These are phyloP conservation scores for Fragaria ananassa DNA, from an alignment of 306 rosid species.

Conservation along the genomic window DNA sequence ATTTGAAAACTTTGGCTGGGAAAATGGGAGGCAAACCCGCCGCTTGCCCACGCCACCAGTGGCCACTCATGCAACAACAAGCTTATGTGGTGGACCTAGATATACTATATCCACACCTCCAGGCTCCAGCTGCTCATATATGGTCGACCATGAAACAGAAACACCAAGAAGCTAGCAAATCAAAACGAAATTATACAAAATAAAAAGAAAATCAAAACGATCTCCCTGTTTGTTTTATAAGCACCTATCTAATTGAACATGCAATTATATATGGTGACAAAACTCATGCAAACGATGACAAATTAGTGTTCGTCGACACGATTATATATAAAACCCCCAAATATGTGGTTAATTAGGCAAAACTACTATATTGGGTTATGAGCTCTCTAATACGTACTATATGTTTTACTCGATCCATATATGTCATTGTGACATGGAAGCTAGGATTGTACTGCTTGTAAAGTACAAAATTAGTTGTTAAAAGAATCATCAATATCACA, in stretches of 20 bases:
- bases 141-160: neutral
- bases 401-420: neutral
- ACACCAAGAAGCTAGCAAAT: neutral
- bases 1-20: slow-evolving; percentile 4
- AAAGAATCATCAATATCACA: neutral
- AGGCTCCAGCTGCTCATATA: neutral
- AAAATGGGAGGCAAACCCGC: slow-evolving; percentile 14
- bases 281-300: neutral
- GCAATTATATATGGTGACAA: neutral
- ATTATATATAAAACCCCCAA: neutral
- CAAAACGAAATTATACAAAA: neutral
- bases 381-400: neutral
- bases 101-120: neutral
- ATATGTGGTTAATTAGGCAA: neutral
- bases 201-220: neutral
- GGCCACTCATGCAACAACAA: slow-evolving; percentile 7
- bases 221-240: neutral
- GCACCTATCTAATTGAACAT: neutral
- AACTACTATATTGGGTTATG: neutral
- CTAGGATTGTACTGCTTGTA: neutral
- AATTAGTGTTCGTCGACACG: slow-evolving; percentile 1
- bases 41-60: slow-evolving; percentile 2
- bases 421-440: slow-evolving; percentile 9
- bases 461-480: neutral
- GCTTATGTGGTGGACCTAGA: slow-evolving; percentile 3